Evolutionary conservation across 2,329 filamentous ascomycete species (phyloP).

Genomic region (Corynespora cassiicola): DNA sequence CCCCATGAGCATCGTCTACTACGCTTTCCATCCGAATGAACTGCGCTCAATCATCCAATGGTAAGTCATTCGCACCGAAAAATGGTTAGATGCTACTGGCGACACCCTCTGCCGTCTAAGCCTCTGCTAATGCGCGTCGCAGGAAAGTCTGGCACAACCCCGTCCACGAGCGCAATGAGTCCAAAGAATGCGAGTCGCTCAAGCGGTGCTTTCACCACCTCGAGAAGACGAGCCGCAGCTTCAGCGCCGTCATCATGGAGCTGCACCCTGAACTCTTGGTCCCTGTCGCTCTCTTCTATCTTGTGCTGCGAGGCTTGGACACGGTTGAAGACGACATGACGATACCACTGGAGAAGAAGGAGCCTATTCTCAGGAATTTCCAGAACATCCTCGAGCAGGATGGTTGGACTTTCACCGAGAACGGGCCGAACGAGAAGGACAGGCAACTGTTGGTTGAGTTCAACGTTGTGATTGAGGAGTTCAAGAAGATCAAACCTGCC

Average conservation of each 20-base stretch:
- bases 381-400: conserved; percentile 78
- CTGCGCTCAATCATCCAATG: conserved; percentile 88
- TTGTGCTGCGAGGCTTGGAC: conserved; percentile 88
- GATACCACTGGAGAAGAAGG: conserved; percentile 79
- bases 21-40: conserved; percentile 75
- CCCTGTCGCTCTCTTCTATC: conserved; percentile 89
- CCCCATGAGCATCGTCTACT: conserved; percentile 68
- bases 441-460: conserved; percentile 91
- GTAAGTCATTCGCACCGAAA: conserved; percentile 57
- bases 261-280: conserved; percentile 92
- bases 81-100: no score
- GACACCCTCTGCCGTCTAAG: background rate
- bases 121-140: conserved; percentile 4
- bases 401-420: conserved; percentile 89
- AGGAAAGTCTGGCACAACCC: conserved; percentile 98
- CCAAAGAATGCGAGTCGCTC: conserved; percentile 76
- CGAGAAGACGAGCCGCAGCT: conserved; percentile 88
- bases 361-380: conserved; percentile 84
- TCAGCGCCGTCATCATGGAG: conserved; percentile 91
- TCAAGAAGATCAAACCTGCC: conserved; percentile 82
- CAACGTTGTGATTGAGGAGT: conserved; percentile 82
- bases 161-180: conserved; percentile 80
- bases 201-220: conserved; percentile 87
- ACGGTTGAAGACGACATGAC: conserved; percentile 99
- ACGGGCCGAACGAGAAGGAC: conserved; percentile 92